Conservation (phyloP, 139 green algal species). For the Coelastrella sp. region DNA sequence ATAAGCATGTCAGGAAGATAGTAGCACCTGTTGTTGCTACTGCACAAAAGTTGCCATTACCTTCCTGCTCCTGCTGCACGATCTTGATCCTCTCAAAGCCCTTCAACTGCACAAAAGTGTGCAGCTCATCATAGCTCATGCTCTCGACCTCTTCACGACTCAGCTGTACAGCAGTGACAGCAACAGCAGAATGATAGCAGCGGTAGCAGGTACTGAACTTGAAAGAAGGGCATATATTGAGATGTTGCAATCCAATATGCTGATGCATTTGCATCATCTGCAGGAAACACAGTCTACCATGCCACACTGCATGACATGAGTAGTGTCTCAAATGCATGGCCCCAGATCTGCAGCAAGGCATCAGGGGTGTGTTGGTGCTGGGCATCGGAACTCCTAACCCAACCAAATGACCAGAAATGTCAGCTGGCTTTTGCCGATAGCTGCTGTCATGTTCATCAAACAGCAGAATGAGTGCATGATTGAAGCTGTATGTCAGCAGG, state of each 20-base stretch:
- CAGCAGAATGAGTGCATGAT: background rate
- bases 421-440: background rate
- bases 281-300: no score
- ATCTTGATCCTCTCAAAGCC: background rate
- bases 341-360: no score
- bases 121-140: slow-evolving; percentile 28
- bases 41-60: no score
- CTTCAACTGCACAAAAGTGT: slow-evolving; percentile 1
- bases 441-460: background rate
- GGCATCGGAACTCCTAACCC: no score
- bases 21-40: background rate
- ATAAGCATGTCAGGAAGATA: no score
- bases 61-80: background rate
- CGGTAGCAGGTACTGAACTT: background rate
- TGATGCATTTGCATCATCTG: no score
- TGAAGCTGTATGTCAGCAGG: background rate
- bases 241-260: no score
- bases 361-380: no score
- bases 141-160: slow-evolving; percentile 14
- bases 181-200: background rate
- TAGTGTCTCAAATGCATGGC: no score
- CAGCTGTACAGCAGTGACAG: slow-evolving; percentile 16
- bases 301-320: no score
- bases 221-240: background rate
- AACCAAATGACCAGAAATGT: no score